Percentiles rank a stretch among this genome's conserved stretches.
phyloP scores from a whole-genome alignment of 2,329 filamentous ascomycete species.

The Fusarium pseudonygamai region DNA sequence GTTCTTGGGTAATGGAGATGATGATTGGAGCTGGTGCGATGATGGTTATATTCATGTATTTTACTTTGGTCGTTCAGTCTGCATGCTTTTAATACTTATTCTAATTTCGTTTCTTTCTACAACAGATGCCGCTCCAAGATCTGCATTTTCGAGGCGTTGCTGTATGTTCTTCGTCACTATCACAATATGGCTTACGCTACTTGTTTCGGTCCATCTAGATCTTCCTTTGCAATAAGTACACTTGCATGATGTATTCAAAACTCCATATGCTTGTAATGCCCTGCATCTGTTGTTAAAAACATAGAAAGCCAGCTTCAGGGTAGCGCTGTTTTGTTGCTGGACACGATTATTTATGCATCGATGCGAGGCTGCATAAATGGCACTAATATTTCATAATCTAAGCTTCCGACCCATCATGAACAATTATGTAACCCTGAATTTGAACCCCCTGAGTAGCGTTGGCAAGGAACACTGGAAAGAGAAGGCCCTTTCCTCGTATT shows the following conservation, averaged over 20 bases:
- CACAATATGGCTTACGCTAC: no score
- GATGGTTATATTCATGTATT: neutral
- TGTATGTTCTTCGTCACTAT: neutral
- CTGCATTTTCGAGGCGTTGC: accelerated
- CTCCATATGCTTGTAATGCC: no score
- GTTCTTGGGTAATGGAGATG: neutral
- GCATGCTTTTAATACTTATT: neutral
- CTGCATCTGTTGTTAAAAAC: accelerated
- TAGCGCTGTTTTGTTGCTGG: accelerated
- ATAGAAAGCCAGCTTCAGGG: accelerated
- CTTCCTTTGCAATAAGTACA: neutral
- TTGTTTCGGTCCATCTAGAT: neutral
- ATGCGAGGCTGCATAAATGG: accelerated
- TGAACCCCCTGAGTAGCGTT: neutral
- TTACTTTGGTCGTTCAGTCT: neutral
- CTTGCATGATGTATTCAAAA: no score
- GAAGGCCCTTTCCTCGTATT: accelerated
- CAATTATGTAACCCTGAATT: accelerated
- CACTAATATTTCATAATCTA: no score
- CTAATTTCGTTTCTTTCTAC: neutral
- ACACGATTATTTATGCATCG: neutral
- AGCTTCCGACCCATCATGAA: neutral
- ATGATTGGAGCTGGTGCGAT: accelerated
- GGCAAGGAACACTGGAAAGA: neutral
- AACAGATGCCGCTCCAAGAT: accelerated